phyloP scores from a whole-genome alignment of 352 stramenopile species.

The Plasmopara viticola region DNA sequence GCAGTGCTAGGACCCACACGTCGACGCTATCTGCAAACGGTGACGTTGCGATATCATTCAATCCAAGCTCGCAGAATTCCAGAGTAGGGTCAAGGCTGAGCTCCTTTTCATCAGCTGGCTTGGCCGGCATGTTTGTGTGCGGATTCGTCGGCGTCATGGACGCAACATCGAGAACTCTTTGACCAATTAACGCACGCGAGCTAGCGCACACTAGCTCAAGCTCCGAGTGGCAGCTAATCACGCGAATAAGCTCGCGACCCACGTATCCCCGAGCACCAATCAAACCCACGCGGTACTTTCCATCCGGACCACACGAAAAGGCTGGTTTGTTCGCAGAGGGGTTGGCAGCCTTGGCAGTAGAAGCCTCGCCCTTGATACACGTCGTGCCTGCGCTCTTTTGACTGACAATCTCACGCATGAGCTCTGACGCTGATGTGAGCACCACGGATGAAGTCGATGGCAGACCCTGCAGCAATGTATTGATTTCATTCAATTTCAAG shows the following conservation, averaged over 20 bases:
- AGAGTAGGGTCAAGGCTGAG: slow-evolving; percentile 68
- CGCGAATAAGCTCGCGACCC: slow-evolving; percentile 78
- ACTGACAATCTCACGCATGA: slow-evolving; percentile 82
- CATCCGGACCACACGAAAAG: slow-evolving; percentile 20
- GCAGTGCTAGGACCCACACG: slow-evolving; percentile 83
- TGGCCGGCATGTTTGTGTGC: slow-evolving; percentile 70
- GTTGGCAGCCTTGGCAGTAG: slow-evolving; percentile 13
- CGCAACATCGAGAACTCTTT: slow-evolving; percentile 75
- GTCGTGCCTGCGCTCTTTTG: slow-evolving; percentile 82
- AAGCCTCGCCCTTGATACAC: slow-evolving; percentile 55
- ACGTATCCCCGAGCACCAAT: slow-evolving; percentile 84
- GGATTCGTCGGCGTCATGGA: slow-evolving; percentile 72
- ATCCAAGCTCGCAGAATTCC: slow-evolving; percentile 75
- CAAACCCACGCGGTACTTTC: slow-evolving; percentile 77
- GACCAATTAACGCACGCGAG: slow-evolving; percentile 65
- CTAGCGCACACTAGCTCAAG: slow-evolving; percentile 81
- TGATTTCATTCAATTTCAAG: slow-evolving; percentile 90
- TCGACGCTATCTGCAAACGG: slow-evolving; percentile 72
- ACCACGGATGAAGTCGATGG: slow-evolving; percentile 76
- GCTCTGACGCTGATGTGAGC: slow-evolving; percentile 73
- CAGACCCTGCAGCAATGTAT: slow-evolving; percentile 69
- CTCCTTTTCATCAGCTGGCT: slow-evolving; percentile 27
- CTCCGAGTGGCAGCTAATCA: slow-evolving; percentile 70
- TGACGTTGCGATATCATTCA: slow-evolving; percentile 65
- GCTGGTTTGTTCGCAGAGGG: slow-evolving; percentile 9